Conservation (phyloP, 1,284 basidiomycete species). For the Puccinia coronata region DNA sequence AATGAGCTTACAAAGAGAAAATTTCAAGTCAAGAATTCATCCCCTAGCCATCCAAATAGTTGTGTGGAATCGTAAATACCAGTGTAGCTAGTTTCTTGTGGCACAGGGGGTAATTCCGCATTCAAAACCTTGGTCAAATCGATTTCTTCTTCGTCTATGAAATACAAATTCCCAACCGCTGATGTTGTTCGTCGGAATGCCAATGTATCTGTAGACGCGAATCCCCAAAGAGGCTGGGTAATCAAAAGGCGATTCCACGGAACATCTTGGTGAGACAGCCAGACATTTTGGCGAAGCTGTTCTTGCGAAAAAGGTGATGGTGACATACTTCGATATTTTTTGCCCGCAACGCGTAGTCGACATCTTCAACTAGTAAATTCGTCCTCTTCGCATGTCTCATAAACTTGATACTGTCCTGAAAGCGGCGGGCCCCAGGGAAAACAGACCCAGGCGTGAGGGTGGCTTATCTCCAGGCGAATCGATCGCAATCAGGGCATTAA, state of each 20-base stretch:
- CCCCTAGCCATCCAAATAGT: constrained; percentile 53
- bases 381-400: constrained; percentile 91
- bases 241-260: background rate
- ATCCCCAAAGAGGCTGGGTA: constrained; percentile 57
- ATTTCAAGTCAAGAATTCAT: constrained; percentile 54
- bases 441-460: background rate
- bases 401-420: constrained; percentile 88
- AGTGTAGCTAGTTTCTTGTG: constrained; percentile 75
- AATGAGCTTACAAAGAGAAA: constrained; percentile 70
- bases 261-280: constrained; percentile 66
- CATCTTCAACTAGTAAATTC: constrained; percentile 81
- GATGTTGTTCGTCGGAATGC: constrained; percentile 59
- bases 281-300: constrained; percentile 74
- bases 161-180: constrained; percentile 68
- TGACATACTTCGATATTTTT: constrained; percentile 79
- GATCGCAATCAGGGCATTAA: background rate
- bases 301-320: constrained; percentile 60
- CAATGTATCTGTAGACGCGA: constrained; percentile 52
- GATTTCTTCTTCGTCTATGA: constrained; percentile 94
- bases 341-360: constrained; percentile 88
- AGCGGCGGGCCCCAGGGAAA: background rate
- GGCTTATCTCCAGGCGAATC: background rate
- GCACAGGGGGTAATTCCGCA: constrained; percentile 75
- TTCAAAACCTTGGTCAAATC: constrained; percentile 87
- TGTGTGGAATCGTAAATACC: constrained; percentile 50